A percentile compares a stretch with the other conserved stretches of the same genome.
Conservation (phyloP, 805 yeast species). For the Priceomyces fermenticarens region DNA sequence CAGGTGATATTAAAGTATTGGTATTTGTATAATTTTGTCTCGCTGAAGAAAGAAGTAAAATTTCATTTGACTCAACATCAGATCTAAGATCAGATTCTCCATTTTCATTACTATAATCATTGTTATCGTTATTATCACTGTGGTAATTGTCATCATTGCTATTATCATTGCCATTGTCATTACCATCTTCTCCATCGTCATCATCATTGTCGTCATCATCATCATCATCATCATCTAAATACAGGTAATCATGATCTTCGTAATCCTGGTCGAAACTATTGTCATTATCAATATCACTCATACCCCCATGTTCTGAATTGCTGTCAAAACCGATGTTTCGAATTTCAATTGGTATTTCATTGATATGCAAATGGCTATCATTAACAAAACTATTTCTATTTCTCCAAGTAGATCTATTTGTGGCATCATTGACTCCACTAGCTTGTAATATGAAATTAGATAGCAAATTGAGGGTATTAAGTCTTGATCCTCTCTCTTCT, state of each 20-base stretch:
- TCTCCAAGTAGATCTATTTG: constrained; percentile 1
- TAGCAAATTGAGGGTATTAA: constrained; percentile 8
- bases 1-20: constrained; percentile 12
- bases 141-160: constrained; percentile 17
- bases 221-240: constrained; percentile 3
- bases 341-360: constrained; percentile 8
- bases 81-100: constrained; percentile 11
- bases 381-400: constrained; percentile 9
- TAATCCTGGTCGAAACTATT: constrained; percentile 3
- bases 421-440: background rate
- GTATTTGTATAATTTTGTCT: constrained; percentile 20
- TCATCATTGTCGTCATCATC: constrained; percentile 6
- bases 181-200: constrained; percentile 9
- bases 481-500: constrained; percentile 2
- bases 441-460: constrained; percentile 5
- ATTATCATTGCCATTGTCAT: constrained; percentile 13
- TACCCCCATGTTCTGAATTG: background rate
- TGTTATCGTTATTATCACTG: constrained; percentile 17
- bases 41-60: constrained; percentile 25
- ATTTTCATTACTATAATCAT: constrained; percentile 10
- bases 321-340: constrained; percentile 5
- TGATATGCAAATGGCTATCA: constrained; percentile 6
- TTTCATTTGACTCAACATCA: constrained; percentile 15
- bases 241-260: constrained; percentile 4
- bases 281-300: constrained; percentile 3